Base-by-base conservation (phyloP, 140 eudicot species). In the Flaveria floridana region DNA sequence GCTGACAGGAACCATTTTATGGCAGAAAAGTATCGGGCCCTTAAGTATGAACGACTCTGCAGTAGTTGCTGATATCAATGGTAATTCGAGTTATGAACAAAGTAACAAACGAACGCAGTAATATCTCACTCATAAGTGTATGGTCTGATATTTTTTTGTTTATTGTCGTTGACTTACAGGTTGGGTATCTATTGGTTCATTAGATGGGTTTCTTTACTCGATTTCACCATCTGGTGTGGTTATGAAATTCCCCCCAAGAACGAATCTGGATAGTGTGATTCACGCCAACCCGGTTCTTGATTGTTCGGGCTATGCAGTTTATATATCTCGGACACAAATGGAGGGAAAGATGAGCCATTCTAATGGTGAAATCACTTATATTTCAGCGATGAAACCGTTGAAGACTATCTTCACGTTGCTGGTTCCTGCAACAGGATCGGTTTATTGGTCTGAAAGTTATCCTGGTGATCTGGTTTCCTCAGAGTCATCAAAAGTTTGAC, bases 271-370 rank as follows among this genome's bases (percentile, higher is more conserved):
- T 63, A 59, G 82, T 18, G 96, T 87, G 18, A 76, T 89, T 59
- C 92, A 85, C 82, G 92, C 81, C 56, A 81, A 86, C 65, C 95
- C 89, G 7, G 74, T 85, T 53, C 84, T 91, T 81, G 97, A 91
- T 81, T 95, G 99, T 81, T 95, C 97, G 13, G 99, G 99, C 11
- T 88, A 81, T 72, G 99, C 87, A 2, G 85, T 91, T 70, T 91
- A 89, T 72, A 74, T 89, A 62, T 79, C 92, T 76, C 96, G 84
- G 73, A 88, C 92, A 39, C 83, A 71, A 44, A 74, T 95, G 87
- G 92, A 87, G 26, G 92, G 91, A 65, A 87, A 82, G 70, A 65
- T 44, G 57, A 79, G 88, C 41, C 88, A 26, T 53, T 70, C n/a
- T 19, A 28, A 74, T 59, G 86, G 84, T 57, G 95, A 84, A 46